Evolutionary conservation across 768 basidiomycete species (phyloP), one percentile per base, ranked within the genome.

Genomic region (Agrocybe praecox): DNA sequence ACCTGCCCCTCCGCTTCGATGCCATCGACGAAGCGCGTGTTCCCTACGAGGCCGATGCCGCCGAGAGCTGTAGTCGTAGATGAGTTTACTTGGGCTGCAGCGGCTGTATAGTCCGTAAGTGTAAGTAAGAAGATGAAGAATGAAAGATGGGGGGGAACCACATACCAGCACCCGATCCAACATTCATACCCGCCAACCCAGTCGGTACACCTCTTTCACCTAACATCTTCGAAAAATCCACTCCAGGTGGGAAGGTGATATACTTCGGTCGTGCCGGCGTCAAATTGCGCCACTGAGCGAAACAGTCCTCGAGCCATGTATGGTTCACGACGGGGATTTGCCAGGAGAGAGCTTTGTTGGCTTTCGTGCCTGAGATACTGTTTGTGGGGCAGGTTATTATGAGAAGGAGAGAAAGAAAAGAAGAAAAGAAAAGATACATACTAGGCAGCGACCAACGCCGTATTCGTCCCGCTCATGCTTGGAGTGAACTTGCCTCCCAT

Each of bases 291-390:
- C 95, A 97, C 50, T 85, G 79, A 19, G 85, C 72, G 65, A 95
- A 90, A 67, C 92, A 96, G 59, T 95, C 92, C 66, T 97, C 95
- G 2, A 97, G 78, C 93, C 94, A 97, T 0, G 81, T 80, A 63
- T 98, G 95, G 62, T 94, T 96, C 11, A 96, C 89, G 55, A 95
- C 78, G 0, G 93, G 88, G 58, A 96, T 89, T 0, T 83, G 84
- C 95, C 95, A 96, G 0, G 83, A 75, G 8, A 78, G 75, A 0
- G 94, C 92, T 64, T 90, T 90, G 7, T 74, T 72, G 0, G 89
- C 86, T 72, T 97, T 97, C 1, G 70, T 77, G 21, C 80, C 80
- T 2, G 72, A 69, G 29, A 73, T 67, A 49, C 81, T 82, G 54
- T 11, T 43, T 42, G n/a, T n/a, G 23, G 19, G 47, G 45, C 12